phyloP scores from a whole-genome alignment of 2,329 filamentous ascomycete genomes.

The Xylaria arbuscula region DNA sequence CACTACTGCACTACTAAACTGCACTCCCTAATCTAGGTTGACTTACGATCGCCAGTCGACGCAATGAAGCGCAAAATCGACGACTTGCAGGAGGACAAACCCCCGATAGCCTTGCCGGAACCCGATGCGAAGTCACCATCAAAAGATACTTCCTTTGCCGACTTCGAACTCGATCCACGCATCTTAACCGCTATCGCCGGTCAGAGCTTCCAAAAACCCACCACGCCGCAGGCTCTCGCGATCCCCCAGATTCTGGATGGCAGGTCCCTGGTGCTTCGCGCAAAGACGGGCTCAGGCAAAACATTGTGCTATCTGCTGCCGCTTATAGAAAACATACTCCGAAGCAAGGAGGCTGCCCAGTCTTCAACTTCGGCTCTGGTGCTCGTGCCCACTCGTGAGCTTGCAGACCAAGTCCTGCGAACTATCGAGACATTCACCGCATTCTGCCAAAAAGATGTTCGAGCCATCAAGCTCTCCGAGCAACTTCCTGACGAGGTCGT shows the following conservation, averaged over 20 bases:
- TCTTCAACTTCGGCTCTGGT: slow-evolving; percentile 80
- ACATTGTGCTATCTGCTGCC: slow-evolving; percentile 74
- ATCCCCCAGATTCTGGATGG: slow-evolving; percentile 90
- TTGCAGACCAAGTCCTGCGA: slow-evolving; percentile 90
- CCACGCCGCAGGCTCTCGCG: slow-evolving; percentile 86
- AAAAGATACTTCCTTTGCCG: slow-evolving; percentile 71
- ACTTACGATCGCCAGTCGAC: not conserved
- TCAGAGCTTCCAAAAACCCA: slow-evolving; percentile 86
- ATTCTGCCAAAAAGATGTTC: slow-evolving; percentile 87
- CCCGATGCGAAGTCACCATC: slow-evolving; percentile 25
- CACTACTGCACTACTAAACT: not conserved
- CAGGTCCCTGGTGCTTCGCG: slow-evolving; percentile 89
- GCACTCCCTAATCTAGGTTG: not conserved
- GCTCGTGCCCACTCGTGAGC: slow-evolving; percentile 92
- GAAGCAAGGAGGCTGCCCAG: slow-evolving; percentile 71
- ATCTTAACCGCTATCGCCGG: slow-evolving; percentile 86
- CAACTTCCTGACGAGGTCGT: slow-evolving; percentile 92
- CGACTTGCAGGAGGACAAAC: slow-evolving; percentile 58
- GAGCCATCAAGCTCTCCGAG: slow-evolving; percentile 86
- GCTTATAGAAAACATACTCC: slow-evolving; percentile 84
- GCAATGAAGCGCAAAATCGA: slow-evolving; percentile 72
- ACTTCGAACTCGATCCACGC: slow-evolving; percentile 83
- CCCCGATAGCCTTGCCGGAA: slow-evolving; percentile 46
- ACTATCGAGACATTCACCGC: slow-evolving; percentile 79
- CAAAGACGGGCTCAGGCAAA: slow-evolving; percentile 96